Base-by-base conservation (phyloP, 2,329 filamentous ascomycete genomes). In the Gaeumannomyces tritici region DNA sequence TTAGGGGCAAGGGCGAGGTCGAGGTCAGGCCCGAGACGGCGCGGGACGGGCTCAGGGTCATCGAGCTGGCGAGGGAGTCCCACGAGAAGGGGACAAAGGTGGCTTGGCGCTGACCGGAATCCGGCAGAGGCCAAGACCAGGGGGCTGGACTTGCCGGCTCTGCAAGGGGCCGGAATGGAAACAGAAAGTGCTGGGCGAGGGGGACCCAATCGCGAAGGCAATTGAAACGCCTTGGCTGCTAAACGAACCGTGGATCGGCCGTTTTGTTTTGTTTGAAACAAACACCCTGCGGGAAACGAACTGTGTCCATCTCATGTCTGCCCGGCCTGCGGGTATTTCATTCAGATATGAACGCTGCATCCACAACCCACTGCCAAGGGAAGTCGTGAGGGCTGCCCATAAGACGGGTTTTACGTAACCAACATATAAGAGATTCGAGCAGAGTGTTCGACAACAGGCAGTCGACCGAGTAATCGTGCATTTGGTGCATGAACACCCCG, bases 51-150 rank as follows among this genome's bases (percentile, higher is more conserved):
- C 65, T 80, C 15, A 69, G 74, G 31, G 63, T 77, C 18, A 75
- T 78, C 61, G 71, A 79, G 69, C 66, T 79, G 24, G 77, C 76
- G 0, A 71, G 75, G 47, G 71, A 77, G 67, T 68, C 67, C 24
- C 64, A 66, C 57, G 59, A 62, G 42, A 63, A 61, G 26, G 60
- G 63, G 9, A 28, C 61, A 13, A 64, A 62, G 4, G 62, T 68
- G 8, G 55, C 62, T 3, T 68, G 62, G 62, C 21, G 21, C 11
- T 61, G 69, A 87, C 13, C 24, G 28, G n/a, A n/a, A n/a, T n/a
- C n/a, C n/a, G n/a, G n/a, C n/a, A n/a, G 8, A 31, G 31, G 31
- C 29, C 29, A 29, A 29, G 29, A 8, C 29, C n/a, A n/a, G n/a
- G n/a, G n/a, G n/a, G n/a, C n/a, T n/a, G 29, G 29, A 8, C 31